Evolutionary conservation across 2,329 filamentous ascomycete species (phyloP).

Genomic region (Cylindrodendrum hubeiense): DNA sequence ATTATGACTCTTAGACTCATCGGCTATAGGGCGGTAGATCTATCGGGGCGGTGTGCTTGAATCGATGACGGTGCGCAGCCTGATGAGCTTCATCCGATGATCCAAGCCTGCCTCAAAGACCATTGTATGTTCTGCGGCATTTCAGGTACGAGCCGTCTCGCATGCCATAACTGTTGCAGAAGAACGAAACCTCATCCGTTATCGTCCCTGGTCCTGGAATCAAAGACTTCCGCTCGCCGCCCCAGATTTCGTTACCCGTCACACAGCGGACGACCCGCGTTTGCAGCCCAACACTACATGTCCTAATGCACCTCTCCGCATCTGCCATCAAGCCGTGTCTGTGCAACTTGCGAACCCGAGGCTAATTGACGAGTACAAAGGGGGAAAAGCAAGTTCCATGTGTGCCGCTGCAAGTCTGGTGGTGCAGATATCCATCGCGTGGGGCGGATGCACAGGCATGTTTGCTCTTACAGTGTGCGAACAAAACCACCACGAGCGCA

Average conservation of each 20-base stretch:
- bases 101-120: not conserved
- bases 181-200: slow-evolving; percentile 1
- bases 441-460: slow-evolving; percentile 18
- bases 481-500: not conserved
- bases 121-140: slow-evolving; percentile 3
- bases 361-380: not conserved
- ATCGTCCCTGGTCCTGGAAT: slow-evolving; percentile 2
- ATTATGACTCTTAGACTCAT: not conserved
- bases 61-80: not conserved
- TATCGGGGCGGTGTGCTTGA: not conserved
- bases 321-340: not conserved
- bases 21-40: slow-evolving; percentile 8
- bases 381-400: slow-evolving; percentile 15
- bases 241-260: slow-evolving; percentile 16
- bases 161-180: not conserved
- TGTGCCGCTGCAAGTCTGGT: slow-evolving; percentile 22
- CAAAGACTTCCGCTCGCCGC: not conserved
- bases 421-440: slow-evolving; percentile 23
- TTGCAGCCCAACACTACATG: slow-evolving; percentile 18
- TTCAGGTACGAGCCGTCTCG: slow-evolving; percentile 1
- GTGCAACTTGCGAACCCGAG: not conserved
- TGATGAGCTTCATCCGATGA: not conserved
- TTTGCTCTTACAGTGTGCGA: slow-evolving; percentile 41
- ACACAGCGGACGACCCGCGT: slow-evolving; percentile 22
- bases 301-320: slow-evolving; percentile 17